A percentile compares a stretch with the other conserved stretches of the same genome.
Conservation (phyloP, 176 grass and related monocot species). For the Elaeis guineensis region DNA sequence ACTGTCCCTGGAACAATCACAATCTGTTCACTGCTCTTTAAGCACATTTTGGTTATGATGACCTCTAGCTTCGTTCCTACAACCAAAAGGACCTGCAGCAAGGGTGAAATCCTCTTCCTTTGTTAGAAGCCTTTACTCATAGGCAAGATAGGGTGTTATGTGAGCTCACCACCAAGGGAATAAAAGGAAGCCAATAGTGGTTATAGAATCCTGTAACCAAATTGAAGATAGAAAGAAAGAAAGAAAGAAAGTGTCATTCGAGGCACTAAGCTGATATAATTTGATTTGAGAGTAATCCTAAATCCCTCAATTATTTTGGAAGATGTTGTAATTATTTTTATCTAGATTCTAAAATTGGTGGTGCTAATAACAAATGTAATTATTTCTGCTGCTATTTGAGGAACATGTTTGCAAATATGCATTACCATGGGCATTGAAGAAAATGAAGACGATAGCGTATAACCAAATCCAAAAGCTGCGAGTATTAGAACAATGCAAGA, state of each 20-base stretch:
- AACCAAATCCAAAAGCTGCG: constrained; percentile 12
- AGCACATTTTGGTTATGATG: constrained; percentile 17
- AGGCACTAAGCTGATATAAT: no score
- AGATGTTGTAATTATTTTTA: no score
- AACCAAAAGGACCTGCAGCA: constrained; percentile 12
- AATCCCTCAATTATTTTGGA: no score
- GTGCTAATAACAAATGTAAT: no score
- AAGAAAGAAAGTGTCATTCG: not conserved
- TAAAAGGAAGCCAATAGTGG: constrained; percentile 14
- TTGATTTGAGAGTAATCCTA: no score
- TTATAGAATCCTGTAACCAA: constrained; percentile 1
- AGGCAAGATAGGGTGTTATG: no score
- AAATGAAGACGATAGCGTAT: constrained; percentile 4
- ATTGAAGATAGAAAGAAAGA: no score
- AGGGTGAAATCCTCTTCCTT: not conserved
- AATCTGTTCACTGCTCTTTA: constrained; percentile 1
- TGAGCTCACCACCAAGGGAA: constrained; percentile 4
- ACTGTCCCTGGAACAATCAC: constrained; percentile 1
- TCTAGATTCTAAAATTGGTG: no score
- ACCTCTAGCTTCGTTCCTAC: constrained; percentile 11
- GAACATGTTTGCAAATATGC: no score
- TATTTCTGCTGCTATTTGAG: not conserved
- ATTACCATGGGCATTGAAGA: constrained; percentile 9
- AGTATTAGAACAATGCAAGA: not conserved
- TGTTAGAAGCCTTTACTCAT: not conserved